phyloP scores from a whole-genome alignment of 78 protist genomes.

The Speleostelium caveatum region DNA sequence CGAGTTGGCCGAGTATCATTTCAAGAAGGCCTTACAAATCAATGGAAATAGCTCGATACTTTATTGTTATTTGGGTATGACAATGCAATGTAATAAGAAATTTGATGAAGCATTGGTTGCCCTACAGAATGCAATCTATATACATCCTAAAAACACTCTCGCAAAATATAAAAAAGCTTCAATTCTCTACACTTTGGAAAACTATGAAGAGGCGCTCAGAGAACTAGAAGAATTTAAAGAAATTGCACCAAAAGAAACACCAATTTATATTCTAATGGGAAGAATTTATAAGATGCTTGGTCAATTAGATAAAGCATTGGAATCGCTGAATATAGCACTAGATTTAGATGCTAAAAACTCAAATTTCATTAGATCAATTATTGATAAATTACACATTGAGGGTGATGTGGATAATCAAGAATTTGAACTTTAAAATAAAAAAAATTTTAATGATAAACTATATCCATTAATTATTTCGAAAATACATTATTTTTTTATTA shows the following conservation, averaged over 20 bases:
- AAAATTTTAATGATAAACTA: no score
- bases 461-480: no score
- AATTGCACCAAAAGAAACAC: slow-evolving; percentile 85
- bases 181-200: slow-evolving; percentile 27
- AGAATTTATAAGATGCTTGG: slow-evolving; percentile 79
- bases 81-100: slow-evolving; percentile 54
- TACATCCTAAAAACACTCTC: slow-evolving; percentile 83
- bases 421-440: not conserved
- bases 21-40: slow-evolving; percentile 86
- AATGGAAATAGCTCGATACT: slow-evolving; percentile 87
- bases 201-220: slow-evolving; percentile 47
- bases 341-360: slow-evolving; percentile 82
- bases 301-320: slow-evolving; percentile 42
- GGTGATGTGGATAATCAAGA: slow-evolving; percentile 61
- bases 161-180: slow-evolving; percentile 87
- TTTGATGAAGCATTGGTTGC: slow-evolving; percentile 61
- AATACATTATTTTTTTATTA: no score
- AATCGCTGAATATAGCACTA: slow-evolving; percentile 48
- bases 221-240: slow-evolving; percentile 79
- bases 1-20: slow-evolving; percentile 89
- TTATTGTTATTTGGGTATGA: slow-evolving; percentile 91
- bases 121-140: slow-evolving; percentile 61
- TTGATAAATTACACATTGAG: slow-evolving; percentile 43
- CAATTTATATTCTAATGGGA: slow-evolving; percentile 86
- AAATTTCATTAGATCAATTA: slow-evolving; percentile 37